Percentiles rank a stretch among this genome's conserved stretches.
phyloP scores from a whole-genome alignment of 768 basidiomycete genomes.

The Tremella yokohamensis region DNA sequence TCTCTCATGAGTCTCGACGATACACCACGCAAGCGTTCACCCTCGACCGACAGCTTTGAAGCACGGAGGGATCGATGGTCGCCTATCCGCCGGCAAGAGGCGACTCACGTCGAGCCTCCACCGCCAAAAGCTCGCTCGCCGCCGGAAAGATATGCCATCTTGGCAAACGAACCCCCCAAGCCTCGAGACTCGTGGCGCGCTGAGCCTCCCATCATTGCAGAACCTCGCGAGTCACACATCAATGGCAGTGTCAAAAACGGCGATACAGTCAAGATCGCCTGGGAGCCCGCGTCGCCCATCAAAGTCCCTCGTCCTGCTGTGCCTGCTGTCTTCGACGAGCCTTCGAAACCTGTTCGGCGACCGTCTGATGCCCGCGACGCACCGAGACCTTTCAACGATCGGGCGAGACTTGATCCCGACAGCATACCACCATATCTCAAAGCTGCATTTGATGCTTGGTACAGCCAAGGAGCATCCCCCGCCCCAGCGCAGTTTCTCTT shows the following conservation, averaged over 20 bases:
- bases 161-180: too few relatives aligned
- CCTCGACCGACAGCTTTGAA: neutral
- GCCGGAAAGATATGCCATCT: too few relatives aligned
- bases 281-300: neutral
- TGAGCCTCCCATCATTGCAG: too few relatives aligned
- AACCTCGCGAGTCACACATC: too few relatives aligned
- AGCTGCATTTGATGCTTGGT: conserved; percentile 38
- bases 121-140: too few relatives aligned
- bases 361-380: neutral
- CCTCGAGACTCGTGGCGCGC: conserved; percentile 2
- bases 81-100: neutral
- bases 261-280: too few relatives aligned
- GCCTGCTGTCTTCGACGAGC: neutral
- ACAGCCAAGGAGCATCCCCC: conserved; percentile 21
- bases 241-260: too few relatives aligned
- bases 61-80: neutral
- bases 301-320: neutral
- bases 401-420: too few relatives aligned
- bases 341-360: neutral
- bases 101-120: too few relatives aligned
- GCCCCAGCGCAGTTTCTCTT: conserved; percentile 29
- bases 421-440: conserved; percentile 40
- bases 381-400: neutral
- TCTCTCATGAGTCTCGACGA: too few relatives aligned
- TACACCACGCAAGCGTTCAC: too few relatives aligned